Evolutionary conservation across 257 asterid species (phyloP).

Genomic region (Plectranthus barbatus): DNA sequence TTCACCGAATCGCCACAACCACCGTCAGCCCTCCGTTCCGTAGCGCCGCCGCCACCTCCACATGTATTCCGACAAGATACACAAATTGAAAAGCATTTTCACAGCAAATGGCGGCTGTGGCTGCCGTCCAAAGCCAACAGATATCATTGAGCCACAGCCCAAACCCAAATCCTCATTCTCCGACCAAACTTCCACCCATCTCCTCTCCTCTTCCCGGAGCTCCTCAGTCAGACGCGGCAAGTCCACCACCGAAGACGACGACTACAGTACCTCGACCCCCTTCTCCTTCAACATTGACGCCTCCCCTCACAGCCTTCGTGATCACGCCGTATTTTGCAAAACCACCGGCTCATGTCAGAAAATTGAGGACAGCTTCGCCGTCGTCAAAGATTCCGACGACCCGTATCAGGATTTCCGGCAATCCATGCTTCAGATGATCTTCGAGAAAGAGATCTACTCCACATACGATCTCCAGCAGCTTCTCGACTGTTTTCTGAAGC

Average conservation of each 20-base stretch:
- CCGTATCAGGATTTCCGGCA: constrained; percentile 66
- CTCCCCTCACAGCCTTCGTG: neutral
- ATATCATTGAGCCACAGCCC: constrained; percentile 31
- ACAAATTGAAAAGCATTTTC: constrained; percentile 33
- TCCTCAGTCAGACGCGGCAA: constrained; percentile 10
- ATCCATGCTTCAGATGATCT: constrained; percentile 77
- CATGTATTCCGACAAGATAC: constrained; percentile 32
- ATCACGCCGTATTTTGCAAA: neutral
- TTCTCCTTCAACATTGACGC: constrained; percentile 18
- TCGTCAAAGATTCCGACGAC: constrained; percentile 58
- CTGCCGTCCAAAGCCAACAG: constrained; percentile 39
- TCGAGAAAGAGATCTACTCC: constrained; percentile 44
- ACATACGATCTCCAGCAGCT: constrained; percentile 55
- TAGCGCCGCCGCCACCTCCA: neutral
- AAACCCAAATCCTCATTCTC: constrained; percentile 6
- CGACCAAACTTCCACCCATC: neutral
- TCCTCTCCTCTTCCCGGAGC: constrained; percentile 24
- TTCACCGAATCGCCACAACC: neutral
- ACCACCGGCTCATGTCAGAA: constrained; percentile 12
- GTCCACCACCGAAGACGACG: constrained; percentile 12
- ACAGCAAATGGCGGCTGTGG: constrained; percentile 30
- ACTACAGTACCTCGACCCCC: constrained; percentile 25
- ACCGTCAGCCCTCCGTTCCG: neutral
- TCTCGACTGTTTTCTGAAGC: constrained; percentile 44
- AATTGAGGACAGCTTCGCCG: constrained; percentile 45